Evolutionary conservation across 2,329 filamentous ascomycete genomes (phyloP), one percentile per base, ranked within the genome.

Genomic region (Fusarium lyarnte): DNA sequence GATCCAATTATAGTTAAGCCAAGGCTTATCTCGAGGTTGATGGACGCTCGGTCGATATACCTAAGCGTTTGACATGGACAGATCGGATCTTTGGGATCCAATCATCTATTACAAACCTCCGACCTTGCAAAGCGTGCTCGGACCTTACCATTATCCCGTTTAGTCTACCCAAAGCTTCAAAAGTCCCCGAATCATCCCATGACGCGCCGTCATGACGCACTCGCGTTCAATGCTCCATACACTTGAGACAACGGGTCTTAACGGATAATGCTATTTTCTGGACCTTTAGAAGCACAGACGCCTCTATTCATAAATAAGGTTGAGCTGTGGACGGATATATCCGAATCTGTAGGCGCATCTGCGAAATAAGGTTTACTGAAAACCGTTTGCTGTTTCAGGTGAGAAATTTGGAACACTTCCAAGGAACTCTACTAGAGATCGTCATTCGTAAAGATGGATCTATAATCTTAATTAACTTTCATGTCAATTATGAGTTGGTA

Each of bases 1-100:
- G 13, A 16, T 8, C 8, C 0, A 21, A 16, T 13, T 4, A 0
- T 29, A 2, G 6, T 9, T 5, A 3, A 2, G 21, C 21, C 19
- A 10, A 29, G 19, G 25, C 25, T 11, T 4, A 10, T 46, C 25
- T 29, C 13, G 4, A n/a, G 5, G 6, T 6, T 33, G 21, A 12
- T 14, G 17, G 4, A 47, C 4, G 21, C 6, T 47, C 21, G 13
- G 29, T 8, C 29, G 29, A 23, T 17, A 8, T 3, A 5, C 12
- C 23, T 27, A 8, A 45, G 23, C 11, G 6, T 27, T 14, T 27
- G 17, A 45, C 23, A 45, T 21, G 6, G 27, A 21, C 9, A 45
- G 25, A 33, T 23, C 4, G 1, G 16, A 52, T 27, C 12, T 21
- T 52, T 11, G 4, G 9, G 2, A 16, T 38, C 33, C 4, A 52